Percentiles rank a stretch among this genome's conserved stretches.
phyloP scores from a whole-genome alignment of 2,329 filamentous ascomycete species.

The Orbilia brochopaga region DNA sequence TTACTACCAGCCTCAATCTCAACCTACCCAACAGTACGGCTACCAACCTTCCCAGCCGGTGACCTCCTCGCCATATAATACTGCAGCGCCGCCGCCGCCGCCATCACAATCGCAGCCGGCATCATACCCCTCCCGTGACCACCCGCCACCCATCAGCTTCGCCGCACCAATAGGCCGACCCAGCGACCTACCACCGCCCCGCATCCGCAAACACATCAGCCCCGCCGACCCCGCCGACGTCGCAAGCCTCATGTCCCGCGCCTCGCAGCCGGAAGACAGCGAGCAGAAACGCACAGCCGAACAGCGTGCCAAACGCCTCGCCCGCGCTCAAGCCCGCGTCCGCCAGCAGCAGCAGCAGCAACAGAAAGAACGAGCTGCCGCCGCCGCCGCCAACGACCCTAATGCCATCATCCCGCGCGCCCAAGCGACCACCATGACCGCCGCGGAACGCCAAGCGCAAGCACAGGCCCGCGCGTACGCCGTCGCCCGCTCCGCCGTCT shows the following conservation, averaged over 20 bases:
- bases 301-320: slow-evolving; percentile 1
- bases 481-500: neutral
- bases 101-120: neutral
- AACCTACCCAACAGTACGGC: neutral
- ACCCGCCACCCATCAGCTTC: neutral
- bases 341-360: slow-evolving; percentile 1
- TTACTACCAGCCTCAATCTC: neutral
- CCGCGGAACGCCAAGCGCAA: slow-evolving; percentile 18
- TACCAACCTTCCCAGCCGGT: neutral
- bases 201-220: neutral
- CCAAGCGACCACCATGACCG: neutral
- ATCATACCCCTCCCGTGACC: neutral
- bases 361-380: neutral
- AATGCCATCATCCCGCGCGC: too few species aligned
- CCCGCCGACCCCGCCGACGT: slow-evolving; percentile 1
- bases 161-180: neutral
- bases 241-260: slow-evolving; percentile 18
- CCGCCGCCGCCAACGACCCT: neutral
- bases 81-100: neutral
- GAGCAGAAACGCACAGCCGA: neutral
- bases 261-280: neutral
- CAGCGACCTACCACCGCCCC: neutral
- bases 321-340: slow-evolving; percentile 11
- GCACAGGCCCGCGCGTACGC: slow-evolving; percentile 3
- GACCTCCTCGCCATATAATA: neutral